Conservation (phyloP, 345 rosid species). For the Ceriops tagal region DNA sequence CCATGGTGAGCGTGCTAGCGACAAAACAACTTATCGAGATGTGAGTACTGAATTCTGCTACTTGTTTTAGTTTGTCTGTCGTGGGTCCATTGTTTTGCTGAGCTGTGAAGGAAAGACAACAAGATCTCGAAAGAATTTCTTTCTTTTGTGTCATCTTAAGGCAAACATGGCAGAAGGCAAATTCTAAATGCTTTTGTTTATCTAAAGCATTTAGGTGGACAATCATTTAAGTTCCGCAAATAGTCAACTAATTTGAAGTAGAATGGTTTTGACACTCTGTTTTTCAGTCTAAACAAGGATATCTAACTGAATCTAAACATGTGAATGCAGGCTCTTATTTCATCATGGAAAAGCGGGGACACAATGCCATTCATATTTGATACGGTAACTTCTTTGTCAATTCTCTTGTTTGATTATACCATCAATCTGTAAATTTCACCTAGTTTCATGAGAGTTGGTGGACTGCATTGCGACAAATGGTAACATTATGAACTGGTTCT, state of each 20-base stretch:
- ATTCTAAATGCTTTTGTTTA: neutral
- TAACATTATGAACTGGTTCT: neutral
- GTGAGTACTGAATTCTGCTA: conserved; percentile 29
- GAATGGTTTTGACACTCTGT: neutral
- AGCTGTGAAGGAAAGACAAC: too few species aligned
- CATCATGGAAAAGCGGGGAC: conserved; percentile 79
- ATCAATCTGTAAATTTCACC: neutral
- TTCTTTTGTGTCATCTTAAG: neutral
- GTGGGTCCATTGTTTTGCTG: neutral
- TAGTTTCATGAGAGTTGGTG: neutral
- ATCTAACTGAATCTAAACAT: conserved; percentile 11
- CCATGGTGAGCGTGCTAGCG: conserved; percentile 78
- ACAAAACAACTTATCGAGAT: conserved; percentile 61
- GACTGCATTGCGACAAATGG: neutral
- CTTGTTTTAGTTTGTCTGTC: neutral
- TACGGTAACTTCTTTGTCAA: conserved; percentile 41
- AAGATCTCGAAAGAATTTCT: neutral
- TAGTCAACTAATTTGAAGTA: neutral
- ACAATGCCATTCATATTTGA: conserved; percentile 93
- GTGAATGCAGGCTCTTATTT: conserved; percentile 69
- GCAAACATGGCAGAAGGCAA: too few species aligned
- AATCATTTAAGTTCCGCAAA: neutral
- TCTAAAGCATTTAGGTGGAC: neutral
- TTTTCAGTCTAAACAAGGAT: neutral
- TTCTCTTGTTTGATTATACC: neutral